Conservation (phyloP, 768 basidiomycete genomes). For the Tubosaeta brunneosetosa region DNA sequence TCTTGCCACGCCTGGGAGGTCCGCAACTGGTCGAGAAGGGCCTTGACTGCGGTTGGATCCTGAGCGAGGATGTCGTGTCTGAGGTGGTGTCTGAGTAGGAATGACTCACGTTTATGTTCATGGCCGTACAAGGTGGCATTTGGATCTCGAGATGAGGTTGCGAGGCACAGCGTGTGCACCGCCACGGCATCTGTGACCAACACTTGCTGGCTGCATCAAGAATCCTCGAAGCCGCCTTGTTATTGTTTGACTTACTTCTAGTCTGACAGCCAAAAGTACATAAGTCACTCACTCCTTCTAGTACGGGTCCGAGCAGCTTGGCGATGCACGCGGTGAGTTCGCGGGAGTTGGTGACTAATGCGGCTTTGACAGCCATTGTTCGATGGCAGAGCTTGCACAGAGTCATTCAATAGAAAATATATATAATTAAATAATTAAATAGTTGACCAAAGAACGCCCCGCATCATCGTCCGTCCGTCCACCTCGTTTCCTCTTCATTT, state of each 20-base stretch:
- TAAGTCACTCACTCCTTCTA: neutral
- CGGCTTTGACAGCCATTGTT: neutral
- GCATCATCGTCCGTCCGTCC: constrained; percentile 24
- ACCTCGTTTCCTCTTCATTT: constrained; percentile 31
- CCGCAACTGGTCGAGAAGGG: constrained; percentile 65
- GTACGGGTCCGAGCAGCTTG: neutral
- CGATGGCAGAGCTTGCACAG: too few species aligned
- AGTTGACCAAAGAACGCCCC: neutral
- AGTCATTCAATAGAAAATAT: constrained; percentile 1
- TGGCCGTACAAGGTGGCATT: constrained; percentile 8
- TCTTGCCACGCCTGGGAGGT: constrained; percentile 69
- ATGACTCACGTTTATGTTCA: constrained; percentile 52
- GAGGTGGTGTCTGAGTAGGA: neutral
- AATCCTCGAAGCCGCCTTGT: too few species aligned
- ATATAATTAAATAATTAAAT: constrained; percentile 26
- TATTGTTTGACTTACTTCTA: neutral
- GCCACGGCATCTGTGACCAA: neutral
- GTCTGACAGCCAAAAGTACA: too few species aligned
- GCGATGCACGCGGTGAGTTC: neutral
- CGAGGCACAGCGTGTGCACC: neutral
- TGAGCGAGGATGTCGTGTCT: constrained; percentile 24
- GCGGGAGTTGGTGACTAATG: neutral
- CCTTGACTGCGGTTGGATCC: constrained; percentile 64
- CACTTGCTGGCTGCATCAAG: too few species aligned
- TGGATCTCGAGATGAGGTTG: neutral